phyloP scores from a whole-genome alignment of 2,329 filamentous ascomycete species.

The Bipolaris cookei region DNA sequence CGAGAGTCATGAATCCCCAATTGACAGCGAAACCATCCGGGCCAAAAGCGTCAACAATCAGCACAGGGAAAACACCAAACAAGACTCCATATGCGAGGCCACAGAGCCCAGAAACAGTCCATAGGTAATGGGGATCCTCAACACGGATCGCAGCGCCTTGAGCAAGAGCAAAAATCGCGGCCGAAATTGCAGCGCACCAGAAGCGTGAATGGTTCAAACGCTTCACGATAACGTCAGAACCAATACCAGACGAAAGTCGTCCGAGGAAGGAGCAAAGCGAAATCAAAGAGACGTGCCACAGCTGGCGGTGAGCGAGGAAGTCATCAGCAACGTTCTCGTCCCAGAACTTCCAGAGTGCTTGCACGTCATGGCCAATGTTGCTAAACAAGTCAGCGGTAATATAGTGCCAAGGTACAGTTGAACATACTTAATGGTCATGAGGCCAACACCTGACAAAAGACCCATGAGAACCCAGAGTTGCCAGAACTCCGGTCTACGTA shows the following conservation, averaged over 20 bases:
- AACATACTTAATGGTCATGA: slow-evolving; percentile 98
- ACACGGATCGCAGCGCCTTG: slow-evolving; percentile 79
- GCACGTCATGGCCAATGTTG: slow-evolving; percentile 91
- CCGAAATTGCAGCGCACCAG: slow-evolving; percentile 86
- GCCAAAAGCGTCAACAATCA: slow-evolving; percentile 87
- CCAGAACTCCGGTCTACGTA: slow-evolving; percentile 83
- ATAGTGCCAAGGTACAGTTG: background rate
- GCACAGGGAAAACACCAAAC: slow-evolving; percentile 91
- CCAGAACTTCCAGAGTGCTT: slow-evolving; percentile 86
- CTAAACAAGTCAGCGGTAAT: slow-evolving; percentile 57
- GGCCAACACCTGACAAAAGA: slow-evolving; percentile 86
- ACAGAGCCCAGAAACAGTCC: slow-evolving; percentile 79
- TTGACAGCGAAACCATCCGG: slow-evolving; percentile 89
- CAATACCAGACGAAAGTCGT: slow-evolving; percentile 74
- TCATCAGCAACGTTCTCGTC: slow-evolving; percentile 74
- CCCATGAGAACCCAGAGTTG: slow-evolving; percentile 86
- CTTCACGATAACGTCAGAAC: slow-evolving; percentile 89
- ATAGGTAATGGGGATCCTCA: slow-evolving; percentile 76
- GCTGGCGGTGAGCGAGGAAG: slow-evolving; percentile 80
- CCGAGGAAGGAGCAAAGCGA: slow-evolving; percentile 87
- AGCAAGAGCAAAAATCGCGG: slow-evolving; percentile 76
- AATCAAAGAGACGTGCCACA: slow-evolving; percentile 93
- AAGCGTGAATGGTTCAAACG: slow-evolving; percentile 78
- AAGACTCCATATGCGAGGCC: slow-evolving; percentile 91
- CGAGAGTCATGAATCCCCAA: slow-evolving; percentile 93